A percentile compares a stretch with the other conserved stretches of the same genome.
phyloP scores from a whole-genome alignment of 352 stramenopile species.

The Peronospora farinosa region DNA sequence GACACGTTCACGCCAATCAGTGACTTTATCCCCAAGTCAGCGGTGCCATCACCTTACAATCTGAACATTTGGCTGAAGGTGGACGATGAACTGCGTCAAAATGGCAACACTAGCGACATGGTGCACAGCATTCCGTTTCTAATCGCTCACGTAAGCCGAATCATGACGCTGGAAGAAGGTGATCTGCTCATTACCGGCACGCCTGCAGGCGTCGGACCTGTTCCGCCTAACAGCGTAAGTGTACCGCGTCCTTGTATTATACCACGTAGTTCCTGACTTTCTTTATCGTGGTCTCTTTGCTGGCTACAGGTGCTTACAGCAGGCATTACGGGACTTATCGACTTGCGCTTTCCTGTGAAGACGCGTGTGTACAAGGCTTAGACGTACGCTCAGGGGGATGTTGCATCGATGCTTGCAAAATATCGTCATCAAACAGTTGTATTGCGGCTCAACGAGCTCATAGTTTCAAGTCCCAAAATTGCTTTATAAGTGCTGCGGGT shows the following conservation, averaged over 20 bases:
- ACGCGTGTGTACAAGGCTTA: conserved; percentile 47
- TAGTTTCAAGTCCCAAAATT: conserved; percentile 16
- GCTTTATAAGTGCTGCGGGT: conserved; percentile 12
- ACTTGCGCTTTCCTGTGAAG: conserved; percentile 61
- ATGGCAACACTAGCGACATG: conserved; percentile 72
- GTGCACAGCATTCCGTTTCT: conserved; percentile 73
- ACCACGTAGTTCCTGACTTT: too few species aligned
- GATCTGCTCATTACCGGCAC: conserved; percentile 85
- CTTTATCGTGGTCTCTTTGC: not conserved
- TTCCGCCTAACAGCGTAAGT: conserved; percentile 55
- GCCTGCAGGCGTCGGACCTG: conserved; percentile 64
- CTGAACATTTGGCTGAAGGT: conserved; percentile 81
- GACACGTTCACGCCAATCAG: conserved; percentile 82
- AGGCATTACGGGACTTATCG: conserved; percentile 61
- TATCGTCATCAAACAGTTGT: not conserved
- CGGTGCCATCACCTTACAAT: conserved; percentile 52
- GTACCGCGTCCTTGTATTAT: not conserved
- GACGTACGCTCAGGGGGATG: not conserved
- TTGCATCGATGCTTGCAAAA: not conserved
- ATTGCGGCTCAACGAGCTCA: not conserved
- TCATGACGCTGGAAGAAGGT: conserved; percentile 81
- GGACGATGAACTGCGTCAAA: conserved; percentile 65
- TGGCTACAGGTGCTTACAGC: conserved; percentile 51
- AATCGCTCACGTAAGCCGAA: conserved; percentile 69
- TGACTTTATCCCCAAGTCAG: conserved; percentile 69